Conservation (phyloP, 495 filamentous ascomycete genomes). For the Articulospora tetracladia region DNA sequence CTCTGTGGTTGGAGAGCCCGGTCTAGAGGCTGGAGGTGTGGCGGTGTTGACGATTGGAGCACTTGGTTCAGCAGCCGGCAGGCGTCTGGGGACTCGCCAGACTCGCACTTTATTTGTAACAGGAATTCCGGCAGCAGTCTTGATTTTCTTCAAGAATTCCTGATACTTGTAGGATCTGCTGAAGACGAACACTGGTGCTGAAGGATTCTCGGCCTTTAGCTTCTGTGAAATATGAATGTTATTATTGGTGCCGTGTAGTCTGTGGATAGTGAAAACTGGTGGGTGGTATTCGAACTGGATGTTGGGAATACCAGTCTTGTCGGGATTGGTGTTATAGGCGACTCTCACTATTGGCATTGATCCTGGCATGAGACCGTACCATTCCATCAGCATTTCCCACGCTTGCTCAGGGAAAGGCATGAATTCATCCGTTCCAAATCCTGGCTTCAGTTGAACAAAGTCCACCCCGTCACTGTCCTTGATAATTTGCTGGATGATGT, state of each 20-base stretch:
- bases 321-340: conserved; percentile 68
- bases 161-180: conserved; percentile 65
- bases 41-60: conserved; percentile 1
- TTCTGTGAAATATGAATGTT: conserved; percentile 51
- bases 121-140: conserved; percentile 38
- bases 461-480: conserved; percentile 36
- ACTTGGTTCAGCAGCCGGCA: conserved; percentile 35
- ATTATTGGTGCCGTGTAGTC: conserved; percentile 57
- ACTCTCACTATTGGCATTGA: conserved; percentile 72
- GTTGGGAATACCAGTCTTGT: conserved; percentile 52
- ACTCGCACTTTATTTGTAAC: conserved; percentile 18
- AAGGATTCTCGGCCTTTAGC: conserved; percentile 51
- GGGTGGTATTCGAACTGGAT: conserved; percentile 81
- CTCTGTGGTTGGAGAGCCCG: conserved; percentile 24
- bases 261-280: conserved; percentile 81
- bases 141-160: conserved; percentile 70
- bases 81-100: conserved; percentile 49
- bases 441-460: conserved; percentile 75
- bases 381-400: conserved; percentile 76
- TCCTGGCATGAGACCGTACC: conserved; percentile 72
- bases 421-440: conserved; percentile 66
- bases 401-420: conserved; percentile 72
- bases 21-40: conserved; percentile 24
- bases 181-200: conserved; percentile 58
- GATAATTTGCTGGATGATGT: conserved; percentile 52